Base-by-base conservation (phyloP, 345 rosid genomes). In the Citrus reticulata region DNA sequence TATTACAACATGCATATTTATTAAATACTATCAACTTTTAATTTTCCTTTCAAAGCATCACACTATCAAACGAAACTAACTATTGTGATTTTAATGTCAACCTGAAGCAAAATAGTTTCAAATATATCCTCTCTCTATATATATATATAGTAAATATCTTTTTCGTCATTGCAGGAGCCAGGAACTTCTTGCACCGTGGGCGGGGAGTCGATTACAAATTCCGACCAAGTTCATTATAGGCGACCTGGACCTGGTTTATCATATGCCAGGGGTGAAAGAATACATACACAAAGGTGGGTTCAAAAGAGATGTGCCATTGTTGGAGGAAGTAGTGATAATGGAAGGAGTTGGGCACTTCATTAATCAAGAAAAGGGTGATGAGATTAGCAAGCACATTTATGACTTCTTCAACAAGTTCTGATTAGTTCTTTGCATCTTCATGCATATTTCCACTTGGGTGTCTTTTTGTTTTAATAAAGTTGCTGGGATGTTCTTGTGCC, bases 131-230 rank as follows among this genome's bases (percentile, higher is more conserved):
- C 39, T 7, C 0, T 7, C 0, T 37, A 37, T 37, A 37, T 37
- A 29, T 29, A 29, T 29, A 29, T 29, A 29, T 29, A 30, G 30
- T 29, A 29, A 29, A 29, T 29, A 29, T 29, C 30, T 1, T 10
- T 58, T 37, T 1, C 19, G 6, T 70, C 29, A 54, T 13, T 29
- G 83, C 83, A 95, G 97, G 84, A 92, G 84, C 78, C 88, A 94
- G 97, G 94, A 92, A 81, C 87, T 91, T n/a, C 89, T 88, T 4
- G 91, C 92, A 2, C 81, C 98, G 0, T 95, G 94, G 97, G 86
- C 89, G 0, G 90, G 91, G 40, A 77, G 81, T 65, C 77, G 74
- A 81, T 81, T 93, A 24, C 29, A 69, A 55, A 96, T 91, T 34
- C 98, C 98, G 0, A 88, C 85, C 22, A 93, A 93, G 83, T 95